phyloP scores from a whole-genome alignment of 345 rosid species.

The Citrus australasica region DNA sequence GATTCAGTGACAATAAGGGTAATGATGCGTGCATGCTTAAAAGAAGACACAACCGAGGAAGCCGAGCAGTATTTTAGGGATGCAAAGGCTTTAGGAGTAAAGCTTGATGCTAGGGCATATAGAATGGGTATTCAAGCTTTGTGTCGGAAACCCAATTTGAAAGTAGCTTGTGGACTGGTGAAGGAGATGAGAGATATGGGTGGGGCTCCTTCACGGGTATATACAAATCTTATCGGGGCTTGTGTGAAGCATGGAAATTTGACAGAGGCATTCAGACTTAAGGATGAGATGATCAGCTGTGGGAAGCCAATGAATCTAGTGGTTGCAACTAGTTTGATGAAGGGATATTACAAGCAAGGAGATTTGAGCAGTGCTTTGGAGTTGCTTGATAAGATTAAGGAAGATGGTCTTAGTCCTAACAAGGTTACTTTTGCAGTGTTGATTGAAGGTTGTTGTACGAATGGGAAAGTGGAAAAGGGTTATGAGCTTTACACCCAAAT shows the following conservation, averaged over 20 bases:
- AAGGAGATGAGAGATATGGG: slow-evolving; percentile 58
- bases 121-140: slow-evolving; percentile 43
- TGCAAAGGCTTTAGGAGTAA: slow-evolving; percentile 43
- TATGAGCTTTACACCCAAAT: slow-evolving; percentile 56
- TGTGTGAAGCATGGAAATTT: slow-evolving; percentile 55
- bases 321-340: slow-evolving; percentile 65
- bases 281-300: slow-evolving; percentile 68
- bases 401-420: slow-evolving; percentile 61
- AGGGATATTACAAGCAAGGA: slow-evolving; percentile 52
- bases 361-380: slow-evolving; percentile 50
- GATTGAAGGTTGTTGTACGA: slow-evolving; percentile 61
- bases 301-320: slow-evolving; percentile 57
- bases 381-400: slow-evolving; percentile 49
- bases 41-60: slow-evolving; percentile 44
- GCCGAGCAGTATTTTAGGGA: slow-evolving; percentile 41
- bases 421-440: slow-evolving; percentile 55
- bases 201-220: slow-evolving; percentile 44
- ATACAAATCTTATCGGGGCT: slow-evolving; percentile 48
- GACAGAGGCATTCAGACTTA: slow-evolving; percentile 61
- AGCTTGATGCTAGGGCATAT: slow-evolving; percentile 47
- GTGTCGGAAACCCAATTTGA: slow-evolving; percentile 37
- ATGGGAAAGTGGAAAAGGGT: slow-evolving; percentile 52
- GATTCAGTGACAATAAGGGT: slow-evolving; percentile 37
- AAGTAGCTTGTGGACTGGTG: slow-evolving; percentile 44
- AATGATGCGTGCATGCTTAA: slow-evolving; percentile 55